Percentiles rank a stretch among this genome's conserved stretches.
Evolutionary conservation across 2,329 filamentous ascomycete species (phyloP).

Genomic region (Neospermospora avenae): DNA sequence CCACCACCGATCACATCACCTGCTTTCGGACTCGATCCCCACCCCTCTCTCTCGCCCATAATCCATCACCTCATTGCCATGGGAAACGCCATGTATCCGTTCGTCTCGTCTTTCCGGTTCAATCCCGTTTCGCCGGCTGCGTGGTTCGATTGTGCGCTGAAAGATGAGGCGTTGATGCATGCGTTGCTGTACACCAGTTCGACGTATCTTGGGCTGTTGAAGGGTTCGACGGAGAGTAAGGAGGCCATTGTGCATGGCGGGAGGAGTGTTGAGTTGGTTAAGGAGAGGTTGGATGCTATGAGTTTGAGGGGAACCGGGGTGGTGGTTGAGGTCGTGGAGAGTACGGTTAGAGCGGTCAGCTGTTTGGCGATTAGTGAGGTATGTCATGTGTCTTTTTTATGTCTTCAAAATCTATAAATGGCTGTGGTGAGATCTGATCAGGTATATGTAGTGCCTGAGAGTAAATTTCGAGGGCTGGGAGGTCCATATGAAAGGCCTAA

Average conservation of each 20-base stretch:
- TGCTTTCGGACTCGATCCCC: constrained; percentile 11
- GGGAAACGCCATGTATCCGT: constrained; percentile 15
- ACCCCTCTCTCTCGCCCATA: constrained; percentile 10
- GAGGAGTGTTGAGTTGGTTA: constrained; percentile 10
- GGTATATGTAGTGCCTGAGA: background rate
- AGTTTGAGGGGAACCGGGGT: background rate
- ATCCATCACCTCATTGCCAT: constrained; percentile 10
- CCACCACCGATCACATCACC: background rate
- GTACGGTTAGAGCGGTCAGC: constrained; percentile 12
- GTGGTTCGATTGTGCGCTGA: constrained; percentile 13
- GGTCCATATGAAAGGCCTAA: constrained; percentile 14
- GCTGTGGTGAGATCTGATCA: background rate
- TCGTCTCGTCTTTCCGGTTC: constrained; percentile 4
- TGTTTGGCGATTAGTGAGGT: constrained; percentile 18
- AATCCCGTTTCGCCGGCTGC: constrained; percentile 9
- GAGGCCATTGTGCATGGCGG: constrained; percentile 13
- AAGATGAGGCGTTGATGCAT: constrained; percentile 12
- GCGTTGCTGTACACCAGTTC: constrained; percentile 12
- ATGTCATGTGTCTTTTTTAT: background rate
- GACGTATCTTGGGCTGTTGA: constrained; percentile 9
- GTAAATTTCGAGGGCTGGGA: constrained; percentile 13
- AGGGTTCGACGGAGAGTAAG: constrained; percentile 1
- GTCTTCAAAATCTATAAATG: background rate
- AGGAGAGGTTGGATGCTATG: constrained; percentile 2
- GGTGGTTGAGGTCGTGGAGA: background rate